These are phyloP conservation scores for Suillus cothurnatus DNA, from an alignment of 768 basidiomycete genomes.

Conservation along the genomic window DNA sequence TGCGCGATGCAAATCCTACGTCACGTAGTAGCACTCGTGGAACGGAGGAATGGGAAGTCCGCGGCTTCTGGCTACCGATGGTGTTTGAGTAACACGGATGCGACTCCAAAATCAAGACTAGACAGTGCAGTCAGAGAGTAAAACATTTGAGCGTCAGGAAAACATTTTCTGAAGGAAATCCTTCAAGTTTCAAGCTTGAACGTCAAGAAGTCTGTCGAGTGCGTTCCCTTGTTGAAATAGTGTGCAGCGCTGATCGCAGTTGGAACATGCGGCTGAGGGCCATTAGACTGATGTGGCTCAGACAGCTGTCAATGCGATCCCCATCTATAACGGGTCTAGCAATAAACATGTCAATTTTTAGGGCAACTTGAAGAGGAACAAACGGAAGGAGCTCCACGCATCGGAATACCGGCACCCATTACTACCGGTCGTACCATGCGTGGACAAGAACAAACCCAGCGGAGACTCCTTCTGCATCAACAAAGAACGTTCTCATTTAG, in stretches of 20 bases:
- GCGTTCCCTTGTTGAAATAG: not conserved
- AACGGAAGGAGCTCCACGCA: constrained; percentile 1
- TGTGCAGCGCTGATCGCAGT: not conserved
- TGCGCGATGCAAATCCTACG: not conserved
- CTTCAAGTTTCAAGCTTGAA: not conserved
- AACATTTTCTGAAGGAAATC: not conserved
- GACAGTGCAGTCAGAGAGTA: not conserved
- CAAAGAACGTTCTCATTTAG: not conserved
- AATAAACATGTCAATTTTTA: not conserved
- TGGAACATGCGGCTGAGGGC: not conserved
- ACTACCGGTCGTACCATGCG: not conserved
- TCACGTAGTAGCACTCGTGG: not conserved
- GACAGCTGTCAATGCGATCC: not conserved
- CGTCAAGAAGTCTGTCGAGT: not conserved
- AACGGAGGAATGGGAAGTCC: not conserved
- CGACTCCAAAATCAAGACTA: not conserved
- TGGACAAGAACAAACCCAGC: not conserved
- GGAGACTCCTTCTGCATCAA: not conserved
- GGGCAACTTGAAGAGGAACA: not conserved
- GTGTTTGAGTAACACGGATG: not conserved
- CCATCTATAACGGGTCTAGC: not conserved
- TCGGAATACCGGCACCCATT: not conserved
- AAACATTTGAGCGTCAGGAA: not conserved
- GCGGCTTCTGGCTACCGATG: not conserved
- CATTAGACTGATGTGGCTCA: not conserved